Evolutionary conservation across 106 monocot species (phyloP), one percentile per base, ranked within the genome.

Genomic region (Hemerocallis citrina): DNA sequence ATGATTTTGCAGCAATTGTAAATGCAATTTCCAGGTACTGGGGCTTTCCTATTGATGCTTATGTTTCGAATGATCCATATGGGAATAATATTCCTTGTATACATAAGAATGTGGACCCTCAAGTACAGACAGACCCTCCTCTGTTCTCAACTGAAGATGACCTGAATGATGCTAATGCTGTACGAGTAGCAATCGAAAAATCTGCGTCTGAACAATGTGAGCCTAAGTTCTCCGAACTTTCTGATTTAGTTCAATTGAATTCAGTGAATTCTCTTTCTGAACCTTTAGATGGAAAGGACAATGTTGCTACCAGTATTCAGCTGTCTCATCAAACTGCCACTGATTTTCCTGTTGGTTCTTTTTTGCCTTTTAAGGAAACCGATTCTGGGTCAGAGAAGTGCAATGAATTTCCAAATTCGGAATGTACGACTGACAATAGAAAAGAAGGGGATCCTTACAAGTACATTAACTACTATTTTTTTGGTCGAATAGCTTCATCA

Each of bases 401-500:
- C 16, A 59, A 52, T 48, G 62, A 11, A 13, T 13, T 44, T 29
- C 20, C 61, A 24, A 57, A 24, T 42, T 52, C 34, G 67, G 64
- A 19, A 34, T 15, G 32, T 47, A 55, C 22, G 33, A 58, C 43
- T 33, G 52, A 70, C 37, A 55, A 62, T 51, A 74, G 23, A 37
- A 67, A 36, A 69, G 41, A 4, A 60, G 69, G n/a, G 13, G 85
- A 92, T 62, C 67, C 74, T 57, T 32, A 31, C 42, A 50, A 35
- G 61, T 98, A 98, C 44, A 25, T 84, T 3, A 92, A 98, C 56
- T 79, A 68, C 59, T 98, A 98, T 62, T 74, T 67, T 68, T 88
- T 88, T 79, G 98, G 88, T 44, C 88, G 68, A 34, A 32, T 85
- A 50, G 72, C 85, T 68, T 79, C 84, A 24, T 81, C 74, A 23